Percentiles rank a stretch among this genome's conserved stretches.
Conservation (phyloP, 2,329 filamentous ascomycete genomes). For the Thelonectria rubi region DNA sequence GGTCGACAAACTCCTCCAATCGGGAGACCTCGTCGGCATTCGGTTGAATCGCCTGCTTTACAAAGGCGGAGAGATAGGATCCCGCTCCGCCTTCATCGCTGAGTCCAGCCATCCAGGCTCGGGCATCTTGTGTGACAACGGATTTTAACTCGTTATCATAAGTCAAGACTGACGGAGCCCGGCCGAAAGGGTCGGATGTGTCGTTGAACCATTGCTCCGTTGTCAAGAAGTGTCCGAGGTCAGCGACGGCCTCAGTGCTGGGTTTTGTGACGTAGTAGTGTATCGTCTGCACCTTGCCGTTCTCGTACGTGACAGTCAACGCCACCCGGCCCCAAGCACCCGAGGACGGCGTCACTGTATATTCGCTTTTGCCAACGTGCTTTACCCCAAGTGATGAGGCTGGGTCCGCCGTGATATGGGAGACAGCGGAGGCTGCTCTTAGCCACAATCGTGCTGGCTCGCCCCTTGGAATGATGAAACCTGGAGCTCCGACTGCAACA, state of each 20-base stretch:
- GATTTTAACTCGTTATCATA: conserved; percentile 61
- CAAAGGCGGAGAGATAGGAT: conserved; percentile 62
- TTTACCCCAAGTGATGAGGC: conserved; percentile 49
- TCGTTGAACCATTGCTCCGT: conserved; percentile 62
- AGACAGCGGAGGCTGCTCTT: conserved; percentile 50
- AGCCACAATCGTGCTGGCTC: conserved; percentile 57
- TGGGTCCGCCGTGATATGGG: conserved; percentile 52
- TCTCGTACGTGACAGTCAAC: conserved; percentile 57
- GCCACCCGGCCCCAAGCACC: conserved; percentile 60
- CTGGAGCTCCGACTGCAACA: conserved; percentile 61
- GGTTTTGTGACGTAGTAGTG: conserved; percentile 66
- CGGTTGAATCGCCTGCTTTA: conserved; percentile 64
- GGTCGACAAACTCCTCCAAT: conserved; percentile 63
- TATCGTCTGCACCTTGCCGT: conserved; percentile 60
- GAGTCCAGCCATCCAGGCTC: conserved; percentile 67
- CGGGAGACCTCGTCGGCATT: conserved; percentile 58
- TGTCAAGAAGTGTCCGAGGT: conserved; percentile 63
- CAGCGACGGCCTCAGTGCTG: conserved; percentile 52
- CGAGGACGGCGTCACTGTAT: conserved; percentile 54
- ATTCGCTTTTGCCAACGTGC: conserved; percentile 43
- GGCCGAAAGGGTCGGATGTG: conserved; percentile 61
- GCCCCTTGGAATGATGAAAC: conserved; percentile 62
- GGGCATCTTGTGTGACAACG: conserved; percentile 56
- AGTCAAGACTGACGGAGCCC: conserved; percentile 64
- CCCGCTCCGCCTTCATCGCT: conserved; percentile 68